These are phyloP conservation scores for Tylopilus plumbeoviolaceoides DNA, from an alignment of 768 basidiomycete species.

Conservation along the genomic window DNA sequence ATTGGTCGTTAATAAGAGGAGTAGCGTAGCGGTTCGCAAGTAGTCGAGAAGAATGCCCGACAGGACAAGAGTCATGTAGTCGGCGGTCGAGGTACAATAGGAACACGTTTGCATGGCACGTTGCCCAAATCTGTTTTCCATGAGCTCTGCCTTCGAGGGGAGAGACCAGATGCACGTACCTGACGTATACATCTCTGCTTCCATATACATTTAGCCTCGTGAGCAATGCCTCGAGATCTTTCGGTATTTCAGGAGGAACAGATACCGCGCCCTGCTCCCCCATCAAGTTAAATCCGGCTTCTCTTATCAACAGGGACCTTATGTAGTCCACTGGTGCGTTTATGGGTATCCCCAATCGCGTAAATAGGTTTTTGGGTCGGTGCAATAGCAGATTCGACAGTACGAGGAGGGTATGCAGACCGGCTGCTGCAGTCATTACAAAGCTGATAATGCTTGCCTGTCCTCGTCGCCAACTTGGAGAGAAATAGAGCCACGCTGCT, in stretches of 20 bases:
- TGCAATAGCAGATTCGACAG: conserved; percentile 13
- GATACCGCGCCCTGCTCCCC: conserved; percentile 9
- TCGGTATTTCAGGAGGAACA: conserved; percentile 35
- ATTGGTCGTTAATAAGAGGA: conserved; percentile 41
- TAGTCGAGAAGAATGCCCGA: conserved; percentile 56
- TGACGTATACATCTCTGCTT: conserved; percentile 52
- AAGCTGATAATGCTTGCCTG: not conserved
- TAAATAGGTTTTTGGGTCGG: conserved; percentile 62
- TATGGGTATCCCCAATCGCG: conserved; percentile 48
- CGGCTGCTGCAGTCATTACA: conserved; percentile 7
- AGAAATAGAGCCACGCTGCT: conserved; percentile 16
- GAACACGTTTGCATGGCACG: conserved; percentile 56
- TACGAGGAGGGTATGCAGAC: conserved; percentile 16
- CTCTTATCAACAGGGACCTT: conserved; percentile 40
- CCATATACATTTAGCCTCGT: conserved; percentile 55
- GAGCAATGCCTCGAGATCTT: conserved; percentile 49
- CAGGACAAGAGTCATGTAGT: conserved; percentile 57
- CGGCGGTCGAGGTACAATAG: conserved; percentile 58
- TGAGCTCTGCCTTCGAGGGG: not conserved
- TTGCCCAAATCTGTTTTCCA: conserved; percentile 58
- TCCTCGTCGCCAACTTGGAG: conserved; percentile 4
- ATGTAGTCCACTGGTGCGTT: conserved; percentile 52
- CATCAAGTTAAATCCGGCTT: conserved; percentile 36
- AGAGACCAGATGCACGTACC: conserved; percentile 36
- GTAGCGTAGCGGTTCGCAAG: conserved; percentile 49